Conservation (phyloP, 1,139 yeast species). For the Suhomyces bokatorum region DNA sequence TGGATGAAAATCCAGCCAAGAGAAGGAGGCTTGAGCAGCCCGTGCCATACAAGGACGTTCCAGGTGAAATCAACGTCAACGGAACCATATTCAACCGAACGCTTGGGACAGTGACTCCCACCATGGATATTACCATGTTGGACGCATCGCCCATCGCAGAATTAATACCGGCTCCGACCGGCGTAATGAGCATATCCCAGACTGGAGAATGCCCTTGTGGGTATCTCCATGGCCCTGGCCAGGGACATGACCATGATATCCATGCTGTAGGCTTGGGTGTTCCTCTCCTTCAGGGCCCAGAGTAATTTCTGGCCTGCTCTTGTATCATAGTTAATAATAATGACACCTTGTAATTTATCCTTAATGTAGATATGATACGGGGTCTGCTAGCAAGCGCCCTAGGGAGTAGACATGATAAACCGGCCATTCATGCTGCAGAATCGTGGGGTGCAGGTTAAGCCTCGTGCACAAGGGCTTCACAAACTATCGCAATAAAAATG, state of each 20-base stretch:
- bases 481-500: too few species aligned
- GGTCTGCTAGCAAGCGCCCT: neutral
- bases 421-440: too few species aligned
- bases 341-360: neutral
- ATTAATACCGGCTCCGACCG: neutral
- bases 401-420: too few species aligned
- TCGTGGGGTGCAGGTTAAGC: too few species aligned
- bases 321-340: slow-evolving; percentile 3
- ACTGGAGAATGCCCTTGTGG: slow-evolving; percentile 34
- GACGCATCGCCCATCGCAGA: neutral
- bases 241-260: slow-evolving; percentile 29
- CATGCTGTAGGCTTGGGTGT: slow-evolving; percentile 32
- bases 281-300: slow-evolving; percentile 38
- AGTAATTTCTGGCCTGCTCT: slow-evolving; percentile 14
- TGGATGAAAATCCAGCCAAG: slow-evolving; percentile 6
- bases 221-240: slow-evolving; percentile 39
- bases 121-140: slow-evolving; percentile 1
- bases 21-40: slow-evolving; percentile 16
- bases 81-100: slow-evolving; percentile 12
- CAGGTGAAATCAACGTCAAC: slow-evolving; percentile 4
- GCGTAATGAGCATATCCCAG: slow-evolving; percentile 3
- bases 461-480: too few species aligned
- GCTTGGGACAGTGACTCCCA: slow-evolving; percentile 15
- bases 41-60: slow-evolving; percentile 4
- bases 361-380: too few species aligned